A percentile compares a stretch with the other conserved stretches of the same genome.
Conservation (phyloP, 805 yeast genomes). For the Candida adriatica region DNA sequence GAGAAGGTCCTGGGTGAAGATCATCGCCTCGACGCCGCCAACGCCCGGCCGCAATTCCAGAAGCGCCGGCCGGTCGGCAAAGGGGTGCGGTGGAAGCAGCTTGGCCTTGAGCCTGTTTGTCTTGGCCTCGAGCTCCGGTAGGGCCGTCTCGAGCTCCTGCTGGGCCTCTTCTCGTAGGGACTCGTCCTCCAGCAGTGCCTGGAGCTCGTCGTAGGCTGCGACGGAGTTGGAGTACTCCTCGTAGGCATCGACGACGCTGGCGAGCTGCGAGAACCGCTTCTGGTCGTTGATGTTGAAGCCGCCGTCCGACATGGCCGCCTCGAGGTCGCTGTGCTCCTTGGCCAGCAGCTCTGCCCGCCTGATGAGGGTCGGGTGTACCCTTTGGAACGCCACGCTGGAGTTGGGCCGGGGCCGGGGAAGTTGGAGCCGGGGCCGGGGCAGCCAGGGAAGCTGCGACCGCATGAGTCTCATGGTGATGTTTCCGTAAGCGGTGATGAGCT, state of each 20-base stretch:
- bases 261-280: conserved; percentile 39
- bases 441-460: too few species aligned
- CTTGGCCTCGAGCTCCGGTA: conserved; percentile 38
- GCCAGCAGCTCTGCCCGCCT: conserved; percentile 38
- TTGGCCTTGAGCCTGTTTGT: conserved; percentile 43
- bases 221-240: conserved; percentile 30
- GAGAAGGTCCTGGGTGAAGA: conserved; percentile 75
- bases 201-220: conserved; percentile 31
- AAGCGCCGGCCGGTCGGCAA: conserved; percentile 69
- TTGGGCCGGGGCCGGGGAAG: too few species aligned
- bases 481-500: too few species aligned
- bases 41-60: conserved; percentile 91
- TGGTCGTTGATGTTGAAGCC: conserved; percentile 42
- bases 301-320: conserved; percentile 35
- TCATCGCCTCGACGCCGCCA: conserved; percentile 90
- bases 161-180: conserved; percentile 52
- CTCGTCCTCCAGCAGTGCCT: conserved; percentile 39
- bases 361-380: conserved; percentile 45
- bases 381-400: conserved; percentile 13
- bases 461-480: too few species aligned
- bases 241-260: conserved; percentile 36
- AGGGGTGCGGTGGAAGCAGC: conserved; percentile 71
- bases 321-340: conserved; percentile 35
- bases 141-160: conserved; percentile 42
- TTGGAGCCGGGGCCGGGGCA: too few species aligned